Conservation (phyloP, 1,139 yeast species). For the Pichia sp. region DNA sequence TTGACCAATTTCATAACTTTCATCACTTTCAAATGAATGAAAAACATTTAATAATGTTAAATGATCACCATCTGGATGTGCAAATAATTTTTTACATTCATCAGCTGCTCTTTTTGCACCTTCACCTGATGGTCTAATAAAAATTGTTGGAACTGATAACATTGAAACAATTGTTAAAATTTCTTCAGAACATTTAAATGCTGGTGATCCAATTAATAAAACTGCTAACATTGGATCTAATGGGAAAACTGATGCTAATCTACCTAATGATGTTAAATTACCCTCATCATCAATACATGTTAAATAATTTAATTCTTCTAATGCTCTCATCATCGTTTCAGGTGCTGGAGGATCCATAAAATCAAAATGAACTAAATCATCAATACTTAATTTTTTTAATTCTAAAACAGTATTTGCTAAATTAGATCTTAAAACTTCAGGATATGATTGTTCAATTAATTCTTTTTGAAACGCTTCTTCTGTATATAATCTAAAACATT, state of each 20-base stretch:
- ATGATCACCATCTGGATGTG: constrained; percentile 95
- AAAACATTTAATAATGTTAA: constrained; percentile 83
- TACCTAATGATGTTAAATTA: constrained; percentile 78
- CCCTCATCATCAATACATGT: constrained; percentile 92
- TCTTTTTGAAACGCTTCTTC: constrained; percentile 96
- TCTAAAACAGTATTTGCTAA: constrained; percentile 88
- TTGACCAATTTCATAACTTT: constrained; percentile 53
- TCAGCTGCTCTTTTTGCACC: constrained; percentile 87
- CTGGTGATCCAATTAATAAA: constrained; percentile 82
- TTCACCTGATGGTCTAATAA: constrained; percentile 84
- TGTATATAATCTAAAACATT: constrained; percentile 91
- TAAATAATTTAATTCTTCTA: constrained; percentile 88
- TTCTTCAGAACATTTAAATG: constrained; percentile 82
- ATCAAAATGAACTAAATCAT: constrained; percentile 94
- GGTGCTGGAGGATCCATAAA: constrained; percentile 99
- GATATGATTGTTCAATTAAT: constrained; percentile 89
- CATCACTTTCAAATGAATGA: constrained; percentile 73
- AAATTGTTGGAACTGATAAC: constrained; percentile 77
- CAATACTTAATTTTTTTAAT: constrained; percentile 87
- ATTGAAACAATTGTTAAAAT: constrained; percentile 83
- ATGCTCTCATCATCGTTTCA: constrained; percentile 98
- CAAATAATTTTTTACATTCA: constrained; percentile 80
- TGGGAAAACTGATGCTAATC: constrained; percentile 89
- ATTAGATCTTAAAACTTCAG: constrained; percentile 88
- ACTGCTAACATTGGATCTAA: constrained; percentile 94